phyloP scores from a whole-genome alignment of 2,329 filamentous ascomycete species.

The Thermoascus crustaceus region DNA sequence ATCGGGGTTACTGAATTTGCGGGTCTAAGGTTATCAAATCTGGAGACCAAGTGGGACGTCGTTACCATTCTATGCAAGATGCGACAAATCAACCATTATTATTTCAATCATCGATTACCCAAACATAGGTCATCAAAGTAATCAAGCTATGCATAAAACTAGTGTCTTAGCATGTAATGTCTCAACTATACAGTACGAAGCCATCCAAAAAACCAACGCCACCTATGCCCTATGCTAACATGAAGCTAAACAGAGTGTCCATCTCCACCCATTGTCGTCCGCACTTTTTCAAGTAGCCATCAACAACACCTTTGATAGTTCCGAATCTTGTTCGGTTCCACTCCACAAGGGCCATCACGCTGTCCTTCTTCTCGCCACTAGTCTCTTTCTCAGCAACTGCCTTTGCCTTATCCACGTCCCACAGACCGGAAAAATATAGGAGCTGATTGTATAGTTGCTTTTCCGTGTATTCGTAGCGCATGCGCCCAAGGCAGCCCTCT shows the following conservation, averaged over 20 bases:
- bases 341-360: slow-evolving; percentile 63
- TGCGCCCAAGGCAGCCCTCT: slow-evolving; percentile 73
- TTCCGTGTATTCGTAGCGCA: slow-evolving; percentile 81
- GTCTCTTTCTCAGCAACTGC: slow-evolving; percentile 42
- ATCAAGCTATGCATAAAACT: not conserved
- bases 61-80: not conserved
- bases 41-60: not conserved
- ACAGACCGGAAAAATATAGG: slow-evolving; percentile 74
- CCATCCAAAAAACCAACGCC: slow-evolving; percentile 4
- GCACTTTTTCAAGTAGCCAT: slow-evolving; percentile 79
- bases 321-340: slow-evolving; percentile 74
- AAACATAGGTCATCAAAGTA: not conserved
- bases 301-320: slow-evolving; percentile 68
- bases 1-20: not conserved
- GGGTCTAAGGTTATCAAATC: not conserved
- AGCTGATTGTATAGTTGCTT: slow-evolving; percentile 93
- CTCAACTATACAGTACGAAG: too few species aligned
- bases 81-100: not conserved
- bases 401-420: slow-evolving; percentile 79
- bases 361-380: slow-evolving; percentile 51
- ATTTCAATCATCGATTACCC: not conserved
- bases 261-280: slow-evolving; percentile 89
- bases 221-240: slow-evolving; percentile 38
- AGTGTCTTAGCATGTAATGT: too few species aligned
- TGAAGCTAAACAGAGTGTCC: slow-evolving; percentile 68